These are phyloP conservation scores for Candida chilensis DNA, from an alignment of 805 yeast genomes.

Conservation along the genomic window DNA sequence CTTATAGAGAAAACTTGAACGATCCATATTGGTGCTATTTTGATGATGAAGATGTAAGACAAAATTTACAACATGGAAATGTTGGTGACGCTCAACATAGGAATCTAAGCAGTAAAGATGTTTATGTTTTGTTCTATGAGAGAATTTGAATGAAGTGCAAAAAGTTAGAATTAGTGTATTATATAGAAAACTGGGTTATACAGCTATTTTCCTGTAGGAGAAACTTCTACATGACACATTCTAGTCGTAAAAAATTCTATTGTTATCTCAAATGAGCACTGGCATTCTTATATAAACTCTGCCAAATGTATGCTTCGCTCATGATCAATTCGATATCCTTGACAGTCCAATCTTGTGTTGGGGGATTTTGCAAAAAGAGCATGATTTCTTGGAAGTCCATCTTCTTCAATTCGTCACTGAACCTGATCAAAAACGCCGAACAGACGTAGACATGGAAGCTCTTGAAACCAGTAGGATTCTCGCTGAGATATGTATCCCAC, in stretches of 20 bases:
- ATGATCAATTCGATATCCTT: constrained; percentile 85
- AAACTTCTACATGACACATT: too few relatives aligned
- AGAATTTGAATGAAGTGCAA: too few relatives aligned
- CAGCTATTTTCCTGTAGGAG: too few relatives aligned
- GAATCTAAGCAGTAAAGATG: constrained; percentile 44
- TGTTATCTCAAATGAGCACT: constrained; percentile 69
- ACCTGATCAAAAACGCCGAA: constrained; percentile 89
- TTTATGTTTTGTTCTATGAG: constrained; percentile 64
- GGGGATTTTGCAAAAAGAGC: constrained; percentile 84
- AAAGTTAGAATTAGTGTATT: too few relatives aligned
- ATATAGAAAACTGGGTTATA: too few relatives aligned
- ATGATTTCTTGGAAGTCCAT: constrained; percentile 95
- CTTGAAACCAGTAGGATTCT: constrained; percentile 71
- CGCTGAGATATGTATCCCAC: constrained; percentile 95
- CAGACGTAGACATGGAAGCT: constrained; percentile 95
- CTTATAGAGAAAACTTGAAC: constrained; percentile 13
- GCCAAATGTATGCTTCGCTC: constrained; percentile 97
- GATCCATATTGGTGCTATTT: constrained; percentile 63
- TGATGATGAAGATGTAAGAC: constrained; percentile 57
- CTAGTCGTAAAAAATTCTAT: too few relatives aligned
- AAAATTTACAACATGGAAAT: constrained; percentile 37
- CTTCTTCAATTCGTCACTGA: constrained; percentile 66
- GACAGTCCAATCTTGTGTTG: constrained; percentile 79
- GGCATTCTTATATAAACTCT: constrained; percentile 82
- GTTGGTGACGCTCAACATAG: constrained; percentile 19